A percentile compares a stretch with the other conserved stretches of the same genome.
Conservation (phyloP, 345 rosid species). For the Geranium rotundifolium region DNA sequence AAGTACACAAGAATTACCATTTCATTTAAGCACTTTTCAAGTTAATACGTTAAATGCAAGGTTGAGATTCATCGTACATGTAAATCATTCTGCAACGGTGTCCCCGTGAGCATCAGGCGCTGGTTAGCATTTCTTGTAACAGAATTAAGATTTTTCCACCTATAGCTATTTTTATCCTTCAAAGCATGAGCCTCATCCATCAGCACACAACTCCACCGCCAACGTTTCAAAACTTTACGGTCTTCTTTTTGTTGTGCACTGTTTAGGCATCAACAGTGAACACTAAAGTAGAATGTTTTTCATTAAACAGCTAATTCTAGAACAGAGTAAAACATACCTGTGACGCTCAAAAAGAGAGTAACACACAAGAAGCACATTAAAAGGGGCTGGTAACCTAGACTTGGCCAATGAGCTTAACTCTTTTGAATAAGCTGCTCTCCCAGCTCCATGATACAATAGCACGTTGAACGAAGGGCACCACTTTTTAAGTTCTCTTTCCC, state of each 20-base stretch:
- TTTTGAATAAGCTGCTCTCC: constrained; percentile 67
- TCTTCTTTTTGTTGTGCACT: constrained; percentile 97
- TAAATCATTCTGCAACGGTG: constrained; percentile 96
- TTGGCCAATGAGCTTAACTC: constrained; percentile 66
- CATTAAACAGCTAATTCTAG: neutral
- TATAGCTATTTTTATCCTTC: constrained; percentile 87
- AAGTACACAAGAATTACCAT: neutral
- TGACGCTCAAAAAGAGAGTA: constrained; percentile 93
- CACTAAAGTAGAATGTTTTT: no score
- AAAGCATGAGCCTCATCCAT: constrained; percentile 99
- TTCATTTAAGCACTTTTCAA: neutral
- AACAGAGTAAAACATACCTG: constrained; percentile 43
- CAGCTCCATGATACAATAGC: constrained; percentile 80
- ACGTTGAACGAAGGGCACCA: constrained; percentile 98
- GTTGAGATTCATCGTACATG: constrained; percentile 34
- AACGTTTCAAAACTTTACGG: constrained; percentile 73
- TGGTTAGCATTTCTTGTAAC: constrained; percentile 88
- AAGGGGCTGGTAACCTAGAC: constrained; percentile 78
- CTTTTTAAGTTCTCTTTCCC: constrained; percentile 93
- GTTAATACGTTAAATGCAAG: neutral
- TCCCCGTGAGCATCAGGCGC: constrained; percentile 96
- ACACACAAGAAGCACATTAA: constrained; percentile 89
- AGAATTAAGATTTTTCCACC: constrained; percentile 96
- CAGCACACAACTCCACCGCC: constrained; percentile 95
- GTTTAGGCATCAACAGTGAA: constrained; percentile 21